These are phyloP conservation scores for Coemansia sp. DNA, from an alignment of 192 early-diverging fungal species.

Conservation along the genomic window DNA sequence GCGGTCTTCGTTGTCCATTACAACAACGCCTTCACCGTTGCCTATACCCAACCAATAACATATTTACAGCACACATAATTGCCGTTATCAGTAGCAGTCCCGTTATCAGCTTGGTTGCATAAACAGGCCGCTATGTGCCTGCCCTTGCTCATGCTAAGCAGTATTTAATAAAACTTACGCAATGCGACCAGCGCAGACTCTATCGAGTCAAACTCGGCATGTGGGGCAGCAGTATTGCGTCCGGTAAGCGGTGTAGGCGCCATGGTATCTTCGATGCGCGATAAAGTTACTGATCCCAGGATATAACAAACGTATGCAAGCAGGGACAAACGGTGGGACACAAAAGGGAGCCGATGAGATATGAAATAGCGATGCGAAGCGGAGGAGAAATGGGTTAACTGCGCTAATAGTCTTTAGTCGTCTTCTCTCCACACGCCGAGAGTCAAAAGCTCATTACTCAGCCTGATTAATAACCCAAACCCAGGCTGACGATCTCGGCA, in stretches of 20 bases:
- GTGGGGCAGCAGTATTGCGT: not conserved
- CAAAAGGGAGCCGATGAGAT: too few species aligned
- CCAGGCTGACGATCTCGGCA: not conserved
- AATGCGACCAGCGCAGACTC: conserved; percentile 43
- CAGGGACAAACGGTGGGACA: too few species aligned
- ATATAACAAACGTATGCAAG: too few species aligned
- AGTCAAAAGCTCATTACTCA: too few species aligned
- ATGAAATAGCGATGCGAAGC: too few species aligned
- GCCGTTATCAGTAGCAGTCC: not conserved
- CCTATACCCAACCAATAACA: conserved; percentile 34
- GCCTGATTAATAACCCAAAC: too few species aligned
- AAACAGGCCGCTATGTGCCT: not conserved
- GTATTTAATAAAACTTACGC: conserved; percentile 26
- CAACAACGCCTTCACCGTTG: conserved; percentile 83
- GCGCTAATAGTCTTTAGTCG: too few species aligned
- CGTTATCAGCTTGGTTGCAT: not conserved
- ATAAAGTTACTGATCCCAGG: not conserved
- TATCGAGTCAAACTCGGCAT: conserved; percentile 30
- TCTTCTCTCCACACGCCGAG: too few species aligned
- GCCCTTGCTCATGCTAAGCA: not conserved
- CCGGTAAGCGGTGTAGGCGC: conserved; percentile 5
- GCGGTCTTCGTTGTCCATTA: conserved; percentile 96
- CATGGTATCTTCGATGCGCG: not conserved
- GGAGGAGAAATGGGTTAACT: too few species aligned
- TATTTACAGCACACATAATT: not conserved